These are phyloP conservation scores for Chaetomium olivaceum DNA, from an alignment of 2,329 filamentous ascomycete genomes.

Conservation along the genomic window DNA sequence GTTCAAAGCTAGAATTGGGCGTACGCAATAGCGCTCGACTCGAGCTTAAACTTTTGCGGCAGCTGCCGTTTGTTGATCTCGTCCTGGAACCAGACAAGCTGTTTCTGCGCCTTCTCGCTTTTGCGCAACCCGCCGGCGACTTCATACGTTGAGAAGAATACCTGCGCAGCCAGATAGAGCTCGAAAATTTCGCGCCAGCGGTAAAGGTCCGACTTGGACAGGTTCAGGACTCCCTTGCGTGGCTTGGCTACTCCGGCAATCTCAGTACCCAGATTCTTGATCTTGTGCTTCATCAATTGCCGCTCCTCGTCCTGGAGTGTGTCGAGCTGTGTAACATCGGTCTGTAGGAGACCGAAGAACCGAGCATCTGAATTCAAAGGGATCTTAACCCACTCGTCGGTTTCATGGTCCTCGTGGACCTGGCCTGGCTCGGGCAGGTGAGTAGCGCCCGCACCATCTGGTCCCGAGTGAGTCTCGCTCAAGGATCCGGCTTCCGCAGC, in stretches of 20 bases:
- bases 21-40: conserved; percentile 65
- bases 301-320: conserved; percentile 67
- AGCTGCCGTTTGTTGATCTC: conserved; percentile 63
- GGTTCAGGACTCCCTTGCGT: conserved; percentile 43
- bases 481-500: neutral
- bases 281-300: conserved; percentile 61
- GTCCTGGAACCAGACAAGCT: conserved; percentile 71
- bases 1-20: conserved; percentile 72
- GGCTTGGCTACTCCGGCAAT: conserved; percentile 67
- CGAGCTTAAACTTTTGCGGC: conserved; percentile 62
- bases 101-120: conserved; percentile 64
- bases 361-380: conserved; percentile 74
- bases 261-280: conserved; percentile 63
- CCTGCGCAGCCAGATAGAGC: conserved; percentile 73
- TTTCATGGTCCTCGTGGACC: conserved; percentile 4
- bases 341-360: conserved; percentile 76
- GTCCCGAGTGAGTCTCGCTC: conserved; percentile 7
- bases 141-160: conserved; percentile 82
- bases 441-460: neutral
- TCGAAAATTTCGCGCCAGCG: conserved; percentile 81
- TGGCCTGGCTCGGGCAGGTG: neutral
- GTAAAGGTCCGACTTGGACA: conserved; percentile 66
- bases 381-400: conserved; percentile 61
- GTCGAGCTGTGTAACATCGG: conserved; percentile 69
- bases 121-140: conserved; percentile 66